Percentiles rank a stretch among this genome's conserved stretches.
Conservation (phyloP, 2,329 filamentous ascomycete genomes). For the Cadophora sp. region DNA sequence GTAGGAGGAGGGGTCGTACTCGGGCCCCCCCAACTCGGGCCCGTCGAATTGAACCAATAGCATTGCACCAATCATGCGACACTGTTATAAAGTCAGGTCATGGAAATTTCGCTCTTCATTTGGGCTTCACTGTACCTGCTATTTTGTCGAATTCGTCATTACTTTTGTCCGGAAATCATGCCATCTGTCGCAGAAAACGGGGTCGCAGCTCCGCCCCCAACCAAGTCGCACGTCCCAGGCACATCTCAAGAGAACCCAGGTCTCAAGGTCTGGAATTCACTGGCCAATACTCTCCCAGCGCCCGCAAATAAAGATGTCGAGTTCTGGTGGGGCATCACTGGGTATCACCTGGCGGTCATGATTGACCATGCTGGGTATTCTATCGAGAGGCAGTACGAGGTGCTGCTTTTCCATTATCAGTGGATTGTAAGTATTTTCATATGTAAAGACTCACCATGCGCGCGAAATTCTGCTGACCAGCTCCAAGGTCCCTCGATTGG, state of each 20-base stretch:
- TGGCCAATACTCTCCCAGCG: not conserved
- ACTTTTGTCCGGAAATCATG: not conserved
- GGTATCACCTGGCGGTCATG: not conserved
- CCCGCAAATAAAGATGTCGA: not conserved
- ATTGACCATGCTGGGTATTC: slow-evolving; percentile 1
- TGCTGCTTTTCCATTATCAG: slow-evolving; percentile 3
- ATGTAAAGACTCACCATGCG: not conserved
- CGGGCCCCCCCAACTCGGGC: not conserved
- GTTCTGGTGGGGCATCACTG: slow-evolving; percentile 3
- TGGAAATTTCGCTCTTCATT: slow-evolving; percentile 1
- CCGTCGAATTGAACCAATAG: slow-evolving; percentile 3
- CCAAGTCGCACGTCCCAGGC: not conserved
- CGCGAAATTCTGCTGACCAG: slow-evolving; percentile 1
- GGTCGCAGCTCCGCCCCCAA: not conserved
- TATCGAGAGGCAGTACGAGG: slow-evolving; percentile 3
- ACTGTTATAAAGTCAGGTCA: slow-evolving; percentile 3
- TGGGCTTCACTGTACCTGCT: not conserved
- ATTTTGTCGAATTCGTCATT: not conserved
- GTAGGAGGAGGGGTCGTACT: not conserved
- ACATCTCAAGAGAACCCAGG: slow-evolving; percentile 1
- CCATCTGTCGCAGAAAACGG: not conserved
- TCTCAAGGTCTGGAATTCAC: slow-evolving; percentile 1
- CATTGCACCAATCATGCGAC: slow-evolving; percentile 3
- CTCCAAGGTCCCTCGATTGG: slow-evolving; percentile 2
- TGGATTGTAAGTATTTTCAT: slow-evolving; percentile 2